Base-by-base conservation (phyloP, 495 filamentous ascomycete genomes). In the Aspergillus ellipticus region DNA sequence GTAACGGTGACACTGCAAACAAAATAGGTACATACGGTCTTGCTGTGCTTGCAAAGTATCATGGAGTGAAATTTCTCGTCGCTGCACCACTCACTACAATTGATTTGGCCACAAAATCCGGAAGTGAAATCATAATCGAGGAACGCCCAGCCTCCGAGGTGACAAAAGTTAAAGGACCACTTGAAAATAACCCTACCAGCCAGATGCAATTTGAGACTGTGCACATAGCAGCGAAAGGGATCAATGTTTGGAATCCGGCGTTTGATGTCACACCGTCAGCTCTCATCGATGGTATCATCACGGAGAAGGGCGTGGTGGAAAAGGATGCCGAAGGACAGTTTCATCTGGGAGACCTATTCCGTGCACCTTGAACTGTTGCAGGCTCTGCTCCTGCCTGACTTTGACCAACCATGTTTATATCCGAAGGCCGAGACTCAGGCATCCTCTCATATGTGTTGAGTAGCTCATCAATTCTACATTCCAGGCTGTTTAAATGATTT, bases 1-100 rank as follows among this genome's bases (percentile, higher is more conserved):
- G 89, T 26, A 98, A 98, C 66, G 94, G 94, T 31, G 94, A 98
- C 73, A 97, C 94, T 2, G 94, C 94, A 42, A 98, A 98, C 71
- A 98, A 98, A 75, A 95, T 98, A 54, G 94, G 94, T 26, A 98
- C 94, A n/a, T 97, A 97, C 68, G 73, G 80, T 37, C 80, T 98
- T 26, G 92, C 94, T 10, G 88, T 96, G 3, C 78, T 94, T 24
- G 94, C 94, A 20, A 85, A 80, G 56, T 75, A 90, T 63, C 95
- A 97, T 66, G 88, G 86, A 16, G 80, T 97, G 48, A 97, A 94
- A 66, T 98, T 98, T 66, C 78, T 98, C 24, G 92, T 97, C 8
- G 94, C 95, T 4, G 94, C 94, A 2, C 94, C 94, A 10, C 88
- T 90, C 17, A 97, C 95, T 8, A 96, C 89, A 53, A 92, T 98